Evolutionary conservation across 176 grass and related monocot genomes (phyloP).

Genomic region (Aegilops bicornis): DNA sequence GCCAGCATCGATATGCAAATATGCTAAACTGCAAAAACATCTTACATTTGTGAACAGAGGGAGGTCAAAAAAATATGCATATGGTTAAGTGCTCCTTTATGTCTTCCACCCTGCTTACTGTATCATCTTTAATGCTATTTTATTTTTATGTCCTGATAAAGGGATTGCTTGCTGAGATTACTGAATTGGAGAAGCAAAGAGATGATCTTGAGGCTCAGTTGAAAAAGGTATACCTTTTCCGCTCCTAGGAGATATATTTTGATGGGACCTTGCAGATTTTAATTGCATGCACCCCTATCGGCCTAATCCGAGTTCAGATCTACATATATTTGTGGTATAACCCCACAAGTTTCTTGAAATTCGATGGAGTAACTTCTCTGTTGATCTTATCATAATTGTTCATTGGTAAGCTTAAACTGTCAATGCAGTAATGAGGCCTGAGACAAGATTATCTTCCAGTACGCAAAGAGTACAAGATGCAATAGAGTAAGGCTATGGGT

Average conservation of each 20-base stretch:
- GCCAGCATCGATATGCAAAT: background rate
- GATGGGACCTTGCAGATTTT: background rate
- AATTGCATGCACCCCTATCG: background rate
- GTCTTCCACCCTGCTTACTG: constrained; percentile 18
- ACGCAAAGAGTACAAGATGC: background rate
- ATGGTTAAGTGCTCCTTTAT: constrained; percentile 23
- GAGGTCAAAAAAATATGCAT: background rate
- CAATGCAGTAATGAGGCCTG: background rate
- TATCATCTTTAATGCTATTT: constrained; percentile 11
- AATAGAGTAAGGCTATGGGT: background rate
- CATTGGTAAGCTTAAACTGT: constrained; percentile 8
- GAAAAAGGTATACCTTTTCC: constrained; percentile 65
- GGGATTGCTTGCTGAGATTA: constrained; percentile 81
- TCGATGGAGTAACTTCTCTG: background rate
- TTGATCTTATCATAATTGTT: constrained; percentile 7
- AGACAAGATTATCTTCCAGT: background rate
- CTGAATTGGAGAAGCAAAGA: constrained; percentile 80
- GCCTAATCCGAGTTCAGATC: background rate
- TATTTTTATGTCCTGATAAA: constrained; percentile 39
- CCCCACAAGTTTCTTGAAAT: constrained; percentile 23
- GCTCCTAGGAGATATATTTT: constrained; percentile 4
- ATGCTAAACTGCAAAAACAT: background rate
- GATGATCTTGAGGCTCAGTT: constrained; percentile 86
- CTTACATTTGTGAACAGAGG: too few relatives aligned
- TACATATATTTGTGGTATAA: background rate